Evolutionary conservation across 2,329 filamentous ascomycete genomes (phyloP), one percentile per base, ranked within the genome.

Genomic region (Corinectria fuckeliana): DNA sequence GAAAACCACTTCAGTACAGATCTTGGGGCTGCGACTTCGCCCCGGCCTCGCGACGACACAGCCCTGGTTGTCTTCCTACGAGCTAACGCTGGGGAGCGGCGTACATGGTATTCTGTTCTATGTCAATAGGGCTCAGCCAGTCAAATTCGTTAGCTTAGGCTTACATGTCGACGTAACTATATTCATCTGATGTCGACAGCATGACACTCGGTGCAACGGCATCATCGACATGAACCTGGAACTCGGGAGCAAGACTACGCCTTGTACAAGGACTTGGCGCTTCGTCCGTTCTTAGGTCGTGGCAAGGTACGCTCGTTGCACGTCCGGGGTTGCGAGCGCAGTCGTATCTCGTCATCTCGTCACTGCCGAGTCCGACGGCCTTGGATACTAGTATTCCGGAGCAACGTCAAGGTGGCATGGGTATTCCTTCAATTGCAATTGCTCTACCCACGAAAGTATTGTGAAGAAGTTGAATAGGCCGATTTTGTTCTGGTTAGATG

Each of bases 51-150:
- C 23, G 16, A 13, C 9, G n/a, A 13, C n/a, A 16, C n/a, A 7
- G 5, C 6, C 16, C 6, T 5, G 25, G 25, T 18, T 9, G 9
- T 34, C 13, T 5, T 47, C 25, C 6, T 5, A 18, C 5, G 14
- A 13, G 11, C 28, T 16, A 2, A 45, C 41, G 20, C 28, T 41
- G 4, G 44, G 32, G 9, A 50, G 42, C 4, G 65, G 69, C 7
- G 68, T 70, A 36, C 58, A 67, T 18, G 58, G 61, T 6, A 72
- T 60, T 2, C 70, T 72, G 5, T 2, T 1, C 3, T 4, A 11
- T 21, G 32, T 59, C 21, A 61, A 38, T 28, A 16, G 10, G 14
- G 28, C 5, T 5, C 28, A 10, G 5, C 9, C 5, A 8, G 8
- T 8, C 11, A 32, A 10, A 14, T 10, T 9, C 9, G 34, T 9